phyloP scores from a whole-genome alignment of 495 filamentous ascomycete species.

The Cryomyces minteri region DNA sequence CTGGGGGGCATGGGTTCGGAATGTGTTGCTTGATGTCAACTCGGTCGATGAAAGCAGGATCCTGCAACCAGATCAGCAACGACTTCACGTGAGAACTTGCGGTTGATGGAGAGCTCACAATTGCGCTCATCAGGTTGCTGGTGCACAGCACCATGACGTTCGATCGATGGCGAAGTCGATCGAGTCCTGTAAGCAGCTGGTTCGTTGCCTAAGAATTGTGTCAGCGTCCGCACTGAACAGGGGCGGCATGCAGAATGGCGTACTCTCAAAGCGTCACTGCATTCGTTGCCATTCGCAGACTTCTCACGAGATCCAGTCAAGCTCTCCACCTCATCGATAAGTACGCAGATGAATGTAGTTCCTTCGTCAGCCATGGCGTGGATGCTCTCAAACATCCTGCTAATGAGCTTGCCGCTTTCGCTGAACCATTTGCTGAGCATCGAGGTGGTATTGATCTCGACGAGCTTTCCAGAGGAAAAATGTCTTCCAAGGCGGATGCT shows the following conservation, averaged over 20 bases:
- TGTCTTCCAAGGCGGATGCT: slow-evolving; percentile 30
- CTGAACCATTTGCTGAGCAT: slow-evolving; percentile 36
- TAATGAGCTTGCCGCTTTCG: slow-evolving; percentile 35
- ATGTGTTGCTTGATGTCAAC: slow-evolving; percentile 33
- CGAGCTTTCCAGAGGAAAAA: slow-evolving; percentile 24
- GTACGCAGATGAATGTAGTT: slow-evolving; percentile 26
- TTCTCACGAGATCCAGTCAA: slow-evolving; percentile 27
- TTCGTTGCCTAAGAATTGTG: slow-evolving; percentile 20
- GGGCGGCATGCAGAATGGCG: background rate
- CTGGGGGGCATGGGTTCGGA: slow-evolving; percentile 23
- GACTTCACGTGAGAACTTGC: background rate
- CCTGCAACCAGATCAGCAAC: slow-evolving; percentile 1
- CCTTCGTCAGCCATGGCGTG: slow-evolving; percentile 25
- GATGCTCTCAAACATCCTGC: slow-evolving; percentile 29
- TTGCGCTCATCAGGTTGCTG: slow-evolving; percentile 26
- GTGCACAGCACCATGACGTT: slow-evolving; percentile 35
- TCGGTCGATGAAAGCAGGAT: slow-evolving; percentile 37
- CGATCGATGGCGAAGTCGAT: slow-evolving; percentile 14
- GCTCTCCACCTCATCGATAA: slow-evolving; percentile 40
- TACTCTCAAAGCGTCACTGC: slow-evolving; percentile 26
- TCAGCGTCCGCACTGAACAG: background rate
- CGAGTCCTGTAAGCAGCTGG: slow-evolving; percentile 22
- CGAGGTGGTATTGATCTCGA: slow-evolving; percentile 32
- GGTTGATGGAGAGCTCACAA: slow-evolving; percentile 13
- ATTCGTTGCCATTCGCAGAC: slow-evolving; percentile 26